Base-by-base conservation (phyloP, 176 grass and related monocot species). In the Hordeum marinum region DNA sequence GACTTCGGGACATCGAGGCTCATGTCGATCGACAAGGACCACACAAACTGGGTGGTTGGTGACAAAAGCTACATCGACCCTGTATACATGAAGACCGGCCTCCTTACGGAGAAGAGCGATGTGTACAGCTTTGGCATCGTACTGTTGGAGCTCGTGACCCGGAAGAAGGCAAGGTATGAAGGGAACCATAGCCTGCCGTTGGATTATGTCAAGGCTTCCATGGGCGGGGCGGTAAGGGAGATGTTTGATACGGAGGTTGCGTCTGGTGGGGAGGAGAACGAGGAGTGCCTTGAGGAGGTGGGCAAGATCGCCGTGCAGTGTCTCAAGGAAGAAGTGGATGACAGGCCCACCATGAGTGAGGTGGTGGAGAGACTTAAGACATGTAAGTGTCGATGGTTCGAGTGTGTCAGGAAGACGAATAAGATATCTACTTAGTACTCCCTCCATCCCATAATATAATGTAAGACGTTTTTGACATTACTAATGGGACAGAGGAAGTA, bases 61-160 rank as follows among this genome's bases (percentile, higher is more conserved):
- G 75, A 72, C 23, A 14, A 7, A 13, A 72, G 73, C 75, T 85
- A 85, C 34, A 24, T 85, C 31, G 83, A 78, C 57, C 74, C 74
- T 13, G 63, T 77, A 62, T 85, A 72, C 18, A 24, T 42, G 37
- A 41, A 72, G 1, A 59, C 80, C 0, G 32, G 12, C 0, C 32
- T 57, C 4, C 57, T 82, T 15, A 42, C 52, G 1, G 31, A 26
- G 3, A 69, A 82, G 23, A 82, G 80, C 0, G 80, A 82, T 15
- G 48, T 71, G 2, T 80, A 80, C 15, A 80, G 78, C 25, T 80
- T 80, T 0, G 68, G 81, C 0, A 36, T 83, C 9, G 81, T 83
- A 5, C 54, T 83, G 0, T 17, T 83, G 8, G 81, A 83, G 68
- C 81, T 83, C 3, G 3, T 73, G 9, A 83, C 81, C 0, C 4